These are phyloP conservation scores for Sporothrix variecibatus DNA, from an alignment of 2,329 filamentous ascomycete genomes.

Conservation along the genomic window DNA sequence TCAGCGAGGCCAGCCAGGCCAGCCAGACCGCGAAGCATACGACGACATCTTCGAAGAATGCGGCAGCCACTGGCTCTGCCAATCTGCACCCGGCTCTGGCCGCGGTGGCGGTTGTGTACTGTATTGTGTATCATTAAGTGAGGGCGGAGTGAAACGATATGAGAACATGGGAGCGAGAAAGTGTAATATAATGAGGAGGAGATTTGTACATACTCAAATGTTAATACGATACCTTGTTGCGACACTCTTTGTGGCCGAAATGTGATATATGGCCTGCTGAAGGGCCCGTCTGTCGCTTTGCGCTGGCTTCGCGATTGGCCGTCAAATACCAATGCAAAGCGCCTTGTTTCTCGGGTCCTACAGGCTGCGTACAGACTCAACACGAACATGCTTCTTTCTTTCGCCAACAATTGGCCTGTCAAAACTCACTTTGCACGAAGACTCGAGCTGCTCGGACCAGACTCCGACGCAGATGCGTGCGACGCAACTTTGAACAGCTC, in stretches of 20 bases:
- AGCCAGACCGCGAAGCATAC: neutral
- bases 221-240: neutral
- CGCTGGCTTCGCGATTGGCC: neutral
- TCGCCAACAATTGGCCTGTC: neutral
- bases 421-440: neutral
- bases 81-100: slow-evolving; percentile 16
- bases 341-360: neutral
- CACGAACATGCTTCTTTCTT: neutral
- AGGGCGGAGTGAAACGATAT: no score
- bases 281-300: neutral
- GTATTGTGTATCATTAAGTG: slow-evolving; percentile 7
- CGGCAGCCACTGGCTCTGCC: neutral
- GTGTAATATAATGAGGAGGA: neutral
- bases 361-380: neutral
- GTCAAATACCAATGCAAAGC: no score
- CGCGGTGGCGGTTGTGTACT: slow-evolving; percentile 21
- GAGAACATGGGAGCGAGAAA: neutral
- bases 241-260: neutral
- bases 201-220: neutral
- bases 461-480: slow-evolving; percentile 11
- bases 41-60: neutral
- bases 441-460: neutral
- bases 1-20: neutral
- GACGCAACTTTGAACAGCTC: neutral
- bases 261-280: neutral